Conservation (phyloP, 2,329 filamentous ascomycete genomes). For the Sclerotinia nivalis region DNA sequence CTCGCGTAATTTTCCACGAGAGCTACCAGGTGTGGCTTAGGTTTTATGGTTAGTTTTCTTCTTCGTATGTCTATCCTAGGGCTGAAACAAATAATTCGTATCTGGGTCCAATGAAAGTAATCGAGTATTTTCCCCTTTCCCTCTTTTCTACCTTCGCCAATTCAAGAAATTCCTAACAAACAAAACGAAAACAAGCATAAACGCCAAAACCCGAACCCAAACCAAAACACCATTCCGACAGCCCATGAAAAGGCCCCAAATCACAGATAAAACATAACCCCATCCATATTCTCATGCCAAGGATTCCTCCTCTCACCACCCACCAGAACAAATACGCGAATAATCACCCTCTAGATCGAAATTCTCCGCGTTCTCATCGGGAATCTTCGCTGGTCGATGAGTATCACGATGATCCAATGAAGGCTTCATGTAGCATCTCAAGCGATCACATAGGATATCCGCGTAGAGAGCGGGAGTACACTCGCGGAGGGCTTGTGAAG, state of each 20-base stretch:
- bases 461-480: constrained; percentile 88
- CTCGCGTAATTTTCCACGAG: background rate
- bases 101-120: too few relatives aligned
- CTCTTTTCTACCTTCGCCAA: background rate
- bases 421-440: constrained; percentile 63
- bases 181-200: too few relatives aligned
- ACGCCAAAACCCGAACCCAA: background rate
- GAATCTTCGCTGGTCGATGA: background rate
- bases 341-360: background rate
- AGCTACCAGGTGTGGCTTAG: background rate
- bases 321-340: background rate
- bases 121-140: too few relatives aligned
- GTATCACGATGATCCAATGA: background rate
- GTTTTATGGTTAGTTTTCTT: background rate
- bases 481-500: constrained; percentile 81
- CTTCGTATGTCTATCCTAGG: background rate
- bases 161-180: background rate
- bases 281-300: background rate
- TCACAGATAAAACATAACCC: constrained; percentile 10
- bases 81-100: too few relatives aligned
- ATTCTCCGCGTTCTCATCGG: background rate
- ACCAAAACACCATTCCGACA: background rate
- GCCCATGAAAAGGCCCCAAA: background rate
- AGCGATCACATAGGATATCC: constrained; percentile 77
- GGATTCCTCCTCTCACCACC: background rate